Evolutionary conservation across 2,329 filamentous ascomycete species (phyloP).

Genomic region (Alternaria ventricosa): DNA sequence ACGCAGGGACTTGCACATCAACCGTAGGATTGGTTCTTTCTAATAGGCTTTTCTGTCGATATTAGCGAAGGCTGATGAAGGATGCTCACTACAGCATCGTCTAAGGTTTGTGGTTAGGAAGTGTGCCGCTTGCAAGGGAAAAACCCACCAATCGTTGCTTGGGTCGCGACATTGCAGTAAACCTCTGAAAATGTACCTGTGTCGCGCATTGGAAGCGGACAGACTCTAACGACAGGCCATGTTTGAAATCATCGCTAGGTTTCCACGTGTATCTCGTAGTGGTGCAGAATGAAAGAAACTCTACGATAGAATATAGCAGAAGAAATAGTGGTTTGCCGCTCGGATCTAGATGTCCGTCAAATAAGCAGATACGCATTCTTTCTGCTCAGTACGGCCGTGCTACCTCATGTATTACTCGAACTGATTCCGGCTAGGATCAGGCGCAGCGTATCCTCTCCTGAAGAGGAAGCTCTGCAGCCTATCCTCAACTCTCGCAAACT

Average conservation of each 20-base stretch:
- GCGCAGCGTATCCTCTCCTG: constrained; percentile 52
- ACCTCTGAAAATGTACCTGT: not conserved
- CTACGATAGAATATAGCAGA: not conserved
- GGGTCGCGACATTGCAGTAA: not conserved
- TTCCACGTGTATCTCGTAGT: not conserved
- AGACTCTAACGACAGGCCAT: not conserved
- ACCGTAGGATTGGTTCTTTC: not conserved
- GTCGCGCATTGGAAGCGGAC: not conserved
- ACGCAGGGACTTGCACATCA: not conserved
- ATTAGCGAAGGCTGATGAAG: not conserved
- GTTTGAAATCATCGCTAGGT: not conserved
- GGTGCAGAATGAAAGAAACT: not conserved
- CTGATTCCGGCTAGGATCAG: constrained; percentile 44
- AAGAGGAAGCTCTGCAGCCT: constrained; percentile 51
- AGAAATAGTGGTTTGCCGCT: not conserved
- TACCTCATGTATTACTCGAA: constrained; percentile 17
- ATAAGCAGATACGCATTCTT: not conserved
- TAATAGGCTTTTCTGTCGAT: not conserved
- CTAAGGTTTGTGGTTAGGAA: not conserved
- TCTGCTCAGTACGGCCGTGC: not conserved
- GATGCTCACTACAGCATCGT: not conserved
- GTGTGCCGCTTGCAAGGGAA: not conserved
- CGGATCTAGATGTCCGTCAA: not conserved
- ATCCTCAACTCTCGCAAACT: constrained; percentile 58
- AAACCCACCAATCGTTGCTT: not conserved